Percentiles rank a stretch among this genome's conserved stretches.
These are phyloP conservation scores for Solanum dulcamara DNA, from an alignment of 257 asterid genomes.

Conservation along the genomic window DNA sequence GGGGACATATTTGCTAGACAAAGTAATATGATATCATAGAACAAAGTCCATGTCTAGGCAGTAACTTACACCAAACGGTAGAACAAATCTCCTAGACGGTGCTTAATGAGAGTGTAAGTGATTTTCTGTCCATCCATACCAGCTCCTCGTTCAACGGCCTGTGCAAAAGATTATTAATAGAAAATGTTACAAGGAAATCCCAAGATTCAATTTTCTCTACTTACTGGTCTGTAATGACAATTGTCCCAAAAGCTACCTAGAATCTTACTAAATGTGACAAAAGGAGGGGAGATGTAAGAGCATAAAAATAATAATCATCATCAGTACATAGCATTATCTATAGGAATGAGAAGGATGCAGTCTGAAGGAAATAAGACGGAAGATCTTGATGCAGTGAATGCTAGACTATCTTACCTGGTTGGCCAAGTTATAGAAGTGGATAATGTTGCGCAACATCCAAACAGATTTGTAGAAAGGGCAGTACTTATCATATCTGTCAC, in stretches of 20 bases:
- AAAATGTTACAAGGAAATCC: not conserved
- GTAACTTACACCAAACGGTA: conserved; percentile 88
- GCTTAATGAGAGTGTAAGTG: conserved; percentile 83
- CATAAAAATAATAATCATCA: not conserved
- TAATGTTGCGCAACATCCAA: conserved; percentile 99
- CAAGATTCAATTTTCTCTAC: not conserved
- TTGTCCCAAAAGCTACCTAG: not conserved
- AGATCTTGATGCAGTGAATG: not conserved
- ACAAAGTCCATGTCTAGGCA: not conserved
- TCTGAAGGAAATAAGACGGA: not conserved
- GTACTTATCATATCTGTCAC: conserved; percentile 72
- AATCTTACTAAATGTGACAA: not conserved
- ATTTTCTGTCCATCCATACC: conserved; percentile 98
- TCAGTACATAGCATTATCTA: not conserved
- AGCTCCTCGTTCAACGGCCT: conserved; percentile 99
- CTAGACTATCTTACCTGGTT: conserved; percentile 57
- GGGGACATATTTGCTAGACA: not conserved
- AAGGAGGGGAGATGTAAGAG: not conserved
- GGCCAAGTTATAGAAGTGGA: conserved; percentile 94
- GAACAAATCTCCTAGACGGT: conserved; percentile 84
- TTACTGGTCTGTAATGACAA: not conserved
- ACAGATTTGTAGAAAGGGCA: conserved; percentile 99
- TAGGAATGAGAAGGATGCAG: not conserved
- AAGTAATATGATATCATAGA: not conserved
- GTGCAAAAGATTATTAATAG: conserved; percentile 7